A percentile compares a stretch with the other conserved stretches of the same genome.
phyloP scores from a whole-genome alignment of 768 basidiomycete genomes.

The Boletus vinaceobasis region DNA sequence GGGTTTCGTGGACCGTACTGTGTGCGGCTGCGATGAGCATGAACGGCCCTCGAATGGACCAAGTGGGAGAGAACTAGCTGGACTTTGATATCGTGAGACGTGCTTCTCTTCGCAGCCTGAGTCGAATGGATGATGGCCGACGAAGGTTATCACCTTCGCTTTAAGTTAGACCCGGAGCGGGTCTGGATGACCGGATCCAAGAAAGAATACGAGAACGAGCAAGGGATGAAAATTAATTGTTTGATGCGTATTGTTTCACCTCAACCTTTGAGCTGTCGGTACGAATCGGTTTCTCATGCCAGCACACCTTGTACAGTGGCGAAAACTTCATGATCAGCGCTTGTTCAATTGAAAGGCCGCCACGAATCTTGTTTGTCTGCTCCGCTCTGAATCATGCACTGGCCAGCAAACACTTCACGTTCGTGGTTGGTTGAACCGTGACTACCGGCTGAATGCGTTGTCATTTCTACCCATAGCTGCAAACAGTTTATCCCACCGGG shows the following conservation, averaged over 20 bases:
- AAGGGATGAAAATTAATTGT: slow-evolving; percentile 2
- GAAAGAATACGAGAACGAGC: slow-evolving; percentile 14
- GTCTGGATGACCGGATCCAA: slow-evolving; percentile 7
- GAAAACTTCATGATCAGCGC: not conserved
- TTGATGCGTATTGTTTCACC: slow-evolving; percentile 16
- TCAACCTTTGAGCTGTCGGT: slow-evolving; percentile 14
- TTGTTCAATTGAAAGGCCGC: slow-evolving; percentile 9
- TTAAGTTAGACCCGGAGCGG: slow-evolving; percentile 8
- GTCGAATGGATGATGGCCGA: slow-evolving; percentile 17
- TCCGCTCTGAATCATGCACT: slow-evolving; percentile 12
- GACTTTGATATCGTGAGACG: not conserved
- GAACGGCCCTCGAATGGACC: too few relatives aligned
- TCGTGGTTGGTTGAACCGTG: slow-evolving; percentile 16
- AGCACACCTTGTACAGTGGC: slow-evolving; percentile 4
- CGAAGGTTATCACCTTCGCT: slow-evolving; percentile 27
- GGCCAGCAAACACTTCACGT: slow-evolving; percentile 5
- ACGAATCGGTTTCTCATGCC: slow-evolving; percentile 17
- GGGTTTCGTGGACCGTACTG: not conserved
- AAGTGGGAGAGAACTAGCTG: not conserved
- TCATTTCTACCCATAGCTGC: slow-evolving; percentile 15
- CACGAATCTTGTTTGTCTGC: slow-evolving; percentile 14
- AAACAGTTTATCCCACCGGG: slow-evolving; percentile 20
- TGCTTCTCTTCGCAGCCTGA: slow-evolving; percentile 16
- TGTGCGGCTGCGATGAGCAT: not conserved
- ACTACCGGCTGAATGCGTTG: slow-evolving; percentile 19